Evolutionary conservation across 2,329 filamentous ascomycete species (phyloP).

Genomic region (Paecilomyces formosus): DNA sequence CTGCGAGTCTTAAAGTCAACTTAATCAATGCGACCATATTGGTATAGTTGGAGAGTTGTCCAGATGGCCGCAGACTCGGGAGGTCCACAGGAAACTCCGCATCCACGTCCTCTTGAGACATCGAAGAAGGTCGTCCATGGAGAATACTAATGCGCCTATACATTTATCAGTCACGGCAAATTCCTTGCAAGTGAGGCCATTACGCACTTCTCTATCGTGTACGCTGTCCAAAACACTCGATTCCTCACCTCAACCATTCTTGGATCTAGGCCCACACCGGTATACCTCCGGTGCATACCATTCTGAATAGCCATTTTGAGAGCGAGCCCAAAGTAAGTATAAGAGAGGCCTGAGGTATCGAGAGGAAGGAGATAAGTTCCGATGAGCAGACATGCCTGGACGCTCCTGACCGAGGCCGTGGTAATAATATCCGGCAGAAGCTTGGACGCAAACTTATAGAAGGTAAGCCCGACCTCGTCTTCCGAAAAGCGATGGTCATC

Average conservation of each 20-base stretch:
- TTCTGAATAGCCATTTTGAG: constrained; percentile 54
- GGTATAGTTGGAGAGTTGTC: constrained; percentile 36
- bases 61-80: constrained; percentile 35
- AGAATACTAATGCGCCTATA: constrained; percentile 48
- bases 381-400: constrained; percentile 51
- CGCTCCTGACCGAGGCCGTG: constrained; percentile 49
- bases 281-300: constrained; percentile 50
- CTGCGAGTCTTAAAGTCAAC: constrained; percentile 34
- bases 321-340: constrained; percentile 50
- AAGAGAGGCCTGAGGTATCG: constrained; percentile 50
- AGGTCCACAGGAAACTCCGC: constrained; percentile 45
- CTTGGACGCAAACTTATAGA: constrained; percentile 50
- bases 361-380: constrained; percentile 50
- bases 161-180: constrained; percentile 2
- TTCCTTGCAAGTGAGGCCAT: background rate
- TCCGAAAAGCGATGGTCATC: constrained; percentile 38
- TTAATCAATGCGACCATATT: constrained; percentile 43
- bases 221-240: constrained; percentile 52
- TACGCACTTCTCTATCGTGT: constrained; percentile 48
- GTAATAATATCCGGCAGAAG: constrained; percentile 52
- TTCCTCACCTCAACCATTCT: constrained; percentile 47
- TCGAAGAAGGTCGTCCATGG: constrained; percentile 49
- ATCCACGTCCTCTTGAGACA: constrained; percentile 47
- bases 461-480: constrained; percentile 48
- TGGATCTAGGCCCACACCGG: constrained; percentile 41